Percentiles rank a stretch among this genome's conserved stretches.
Conservation (phyloP, 352 stramenopile genomes). For the Pythium monospermum region DNA sequence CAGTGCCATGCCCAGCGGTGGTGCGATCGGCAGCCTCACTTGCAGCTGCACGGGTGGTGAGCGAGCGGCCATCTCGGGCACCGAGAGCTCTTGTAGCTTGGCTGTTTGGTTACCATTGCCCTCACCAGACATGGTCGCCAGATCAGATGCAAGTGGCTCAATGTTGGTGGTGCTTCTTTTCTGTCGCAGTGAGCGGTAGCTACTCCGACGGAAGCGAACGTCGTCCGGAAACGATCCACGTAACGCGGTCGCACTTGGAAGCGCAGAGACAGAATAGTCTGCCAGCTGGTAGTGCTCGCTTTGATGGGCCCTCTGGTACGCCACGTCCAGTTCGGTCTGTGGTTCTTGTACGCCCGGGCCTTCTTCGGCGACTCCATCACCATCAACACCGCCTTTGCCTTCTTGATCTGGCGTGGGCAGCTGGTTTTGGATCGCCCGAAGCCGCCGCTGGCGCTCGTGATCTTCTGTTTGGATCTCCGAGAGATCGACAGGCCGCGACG, state of each 20-base stretch:
- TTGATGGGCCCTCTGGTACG: constrained; percentile 26
- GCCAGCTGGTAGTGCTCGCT: constrained; percentile 42
- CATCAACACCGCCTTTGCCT: neutral
- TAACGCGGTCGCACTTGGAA: constrained; percentile 2
- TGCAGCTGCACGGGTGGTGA: neutral
- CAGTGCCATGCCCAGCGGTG: neutral
- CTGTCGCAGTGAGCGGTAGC: neutral
- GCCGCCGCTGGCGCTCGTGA: too few species aligned
- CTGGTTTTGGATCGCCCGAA: neutral
- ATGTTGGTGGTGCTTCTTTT: too few species aligned
- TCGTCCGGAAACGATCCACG: constrained; percentile 42
- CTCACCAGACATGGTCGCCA: too few species aligned
- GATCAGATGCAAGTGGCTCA: too few species aligned
- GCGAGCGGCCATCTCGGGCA: constrained; percentile 1
- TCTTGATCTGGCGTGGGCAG: neutral
- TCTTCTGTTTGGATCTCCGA: constrained; percentile 12
- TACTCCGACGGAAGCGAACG: neutral
- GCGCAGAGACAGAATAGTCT: neutral
- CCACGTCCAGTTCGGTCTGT: constrained; percentile 14
- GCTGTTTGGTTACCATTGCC: too few species aligned
- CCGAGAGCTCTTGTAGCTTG: neutral
- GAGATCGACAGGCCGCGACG: constrained; percentile 25
- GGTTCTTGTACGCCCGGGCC: too few species aligned
- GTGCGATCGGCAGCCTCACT: constrained; percentile 8
- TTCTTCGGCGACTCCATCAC: neutral